Percentiles rank a stretch among this genome's conserved stretches.
phyloP scores from a whole-genome alignment of 257 asterid species.

The Solanum chmielewskii region DNA sequence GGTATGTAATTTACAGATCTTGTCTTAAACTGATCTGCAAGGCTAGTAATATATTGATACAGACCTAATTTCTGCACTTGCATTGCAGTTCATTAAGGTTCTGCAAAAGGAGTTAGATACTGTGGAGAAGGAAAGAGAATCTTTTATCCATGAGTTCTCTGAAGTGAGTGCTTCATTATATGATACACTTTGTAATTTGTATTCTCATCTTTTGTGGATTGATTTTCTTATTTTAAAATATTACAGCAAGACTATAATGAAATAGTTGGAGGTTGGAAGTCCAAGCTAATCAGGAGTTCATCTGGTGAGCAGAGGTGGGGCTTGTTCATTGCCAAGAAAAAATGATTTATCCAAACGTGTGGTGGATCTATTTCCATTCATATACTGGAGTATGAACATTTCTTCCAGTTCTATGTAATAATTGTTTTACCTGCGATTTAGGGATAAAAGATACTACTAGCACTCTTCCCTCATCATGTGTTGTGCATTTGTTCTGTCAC shows the following conservation, averaged over 20 bases:
- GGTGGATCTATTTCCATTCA: not conserved
- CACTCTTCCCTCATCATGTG: not conserved
- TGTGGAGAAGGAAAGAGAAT: slow-evolving; percentile 66
- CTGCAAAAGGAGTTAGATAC: slow-evolving; percentile 60
- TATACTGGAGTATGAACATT: not conserved
- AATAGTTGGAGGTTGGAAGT: slow-evolving; percentile 82
- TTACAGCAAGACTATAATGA: slow-evolving; percentile 47
- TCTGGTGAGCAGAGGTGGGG: slow-evolving; percentile 99
- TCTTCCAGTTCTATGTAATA: not conserved
- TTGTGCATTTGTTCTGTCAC: not conserved
- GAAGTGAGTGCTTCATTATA: slow-evolving; percentile 33
- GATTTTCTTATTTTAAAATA: not conserved
- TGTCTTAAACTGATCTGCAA: not conserved
- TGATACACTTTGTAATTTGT: not conserved
- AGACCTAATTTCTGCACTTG: not conserved
- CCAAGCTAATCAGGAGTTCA: slow-evolving; percentile 62
- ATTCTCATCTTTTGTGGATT: not conserved
- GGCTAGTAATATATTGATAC: not conserved
- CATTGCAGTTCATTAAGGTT: slow-evolving; percentile 64
- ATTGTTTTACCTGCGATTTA: not conserved
- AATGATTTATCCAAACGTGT: slow-evolving; percentile 14
- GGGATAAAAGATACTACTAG: not conserved
- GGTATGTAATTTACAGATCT: slow-evolving; percentile 23
- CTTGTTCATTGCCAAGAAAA: slow-evolving; percentile 67
- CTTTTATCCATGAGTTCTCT: slow-evolving; percentile 69